Percentiles rank a stretch among this genome's conserved stretches.
These are phyloP conservation scores for Rhodotorula sp. DNA, from an alignment of 1,284 basidiomycete genomes.

Conservation along the genomic window DNA sequence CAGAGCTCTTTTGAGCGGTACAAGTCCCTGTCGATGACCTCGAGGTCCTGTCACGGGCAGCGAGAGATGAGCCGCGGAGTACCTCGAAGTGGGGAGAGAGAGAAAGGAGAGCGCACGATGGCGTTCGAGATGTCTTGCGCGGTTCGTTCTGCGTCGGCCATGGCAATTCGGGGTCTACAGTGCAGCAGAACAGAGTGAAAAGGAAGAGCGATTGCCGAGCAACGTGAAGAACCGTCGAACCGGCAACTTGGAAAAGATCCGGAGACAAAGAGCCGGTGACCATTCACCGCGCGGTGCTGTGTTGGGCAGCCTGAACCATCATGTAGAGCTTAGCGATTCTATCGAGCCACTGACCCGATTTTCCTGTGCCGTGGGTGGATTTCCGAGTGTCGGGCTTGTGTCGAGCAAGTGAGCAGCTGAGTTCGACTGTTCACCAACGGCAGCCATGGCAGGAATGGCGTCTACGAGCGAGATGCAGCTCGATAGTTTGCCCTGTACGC, in stretches of 20 bases:
- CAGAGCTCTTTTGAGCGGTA: constrained; percentile 67
- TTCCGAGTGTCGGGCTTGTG: background rate
- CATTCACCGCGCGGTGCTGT: no score
- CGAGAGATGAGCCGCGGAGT: no score
- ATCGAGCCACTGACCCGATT: no score
- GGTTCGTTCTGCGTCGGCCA: background rate
- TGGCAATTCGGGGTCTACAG: background rate
- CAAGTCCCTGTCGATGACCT: constrained; percentile 70
- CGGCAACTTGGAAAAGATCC: no score
- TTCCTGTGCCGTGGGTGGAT: no score
- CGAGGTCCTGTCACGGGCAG: constrained; percentile 55
- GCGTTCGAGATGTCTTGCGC: constrained; percentile 23
- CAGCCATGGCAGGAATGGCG: background rate
- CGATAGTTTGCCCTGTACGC: constrained; percentile 28
- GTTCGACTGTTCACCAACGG: background rate
- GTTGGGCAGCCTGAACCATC: no score
- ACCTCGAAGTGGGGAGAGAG: background rate
- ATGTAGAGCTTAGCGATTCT: no score
- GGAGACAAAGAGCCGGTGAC: no score
- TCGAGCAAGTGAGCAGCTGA: background rate
- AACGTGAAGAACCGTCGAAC: no score
- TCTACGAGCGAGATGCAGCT: constrained; percentile 6
- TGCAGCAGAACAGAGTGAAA: background rate
- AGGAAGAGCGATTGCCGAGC: no score
- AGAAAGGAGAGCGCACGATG: constrained; percentile 13